These are phyloP conservation scores for Acacia concinna DNA, from an alignment of 331 rosid genomes.

Conservation along the genomic window DNA sequence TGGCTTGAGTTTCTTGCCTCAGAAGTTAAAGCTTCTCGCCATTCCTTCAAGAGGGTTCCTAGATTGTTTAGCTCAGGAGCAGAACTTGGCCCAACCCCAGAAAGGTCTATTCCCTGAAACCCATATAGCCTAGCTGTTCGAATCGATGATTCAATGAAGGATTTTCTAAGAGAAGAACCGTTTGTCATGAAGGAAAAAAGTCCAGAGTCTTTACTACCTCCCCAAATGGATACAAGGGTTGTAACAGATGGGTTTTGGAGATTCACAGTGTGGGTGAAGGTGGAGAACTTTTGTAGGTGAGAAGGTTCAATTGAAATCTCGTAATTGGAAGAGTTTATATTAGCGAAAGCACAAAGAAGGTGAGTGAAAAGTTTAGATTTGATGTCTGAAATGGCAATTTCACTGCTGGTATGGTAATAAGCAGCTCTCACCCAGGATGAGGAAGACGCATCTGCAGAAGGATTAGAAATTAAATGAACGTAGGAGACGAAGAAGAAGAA, in stretches of 20 bases:
- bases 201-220: constrained; percentile 9
- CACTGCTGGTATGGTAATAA: constrained; percentile 27
- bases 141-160: constrained; percentile 45
- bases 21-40: constrained; percentile 36
- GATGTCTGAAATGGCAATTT: constrained; percentile 37
- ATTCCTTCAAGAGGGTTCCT: constrained; percentile 39
- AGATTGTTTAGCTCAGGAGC: constrained; percentile 13
- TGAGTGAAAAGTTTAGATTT: constrained; percentile 44
- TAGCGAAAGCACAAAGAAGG: constrained; percentile 42
- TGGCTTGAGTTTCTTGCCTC: constrained; percentile 39
- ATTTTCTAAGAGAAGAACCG: constrained; percentile 22
- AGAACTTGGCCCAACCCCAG: constrained; percentile 25
- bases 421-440: constrained; percentile 42
- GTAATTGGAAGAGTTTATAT: constrained; percentile 34
- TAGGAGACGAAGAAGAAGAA: not conserved
- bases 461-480: constrained; percentile 17
- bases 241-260: constrained; percentile 40
- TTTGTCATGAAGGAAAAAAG: constrained; percentile 28
- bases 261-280: constrained; percentile 36
- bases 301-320: constrained; percentile 34
- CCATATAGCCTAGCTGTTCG: constrained; percentile 33
- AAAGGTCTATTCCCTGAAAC: constrained; percentile 44
- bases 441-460: not conserved
- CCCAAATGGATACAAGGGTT: constrained; percentile 42
- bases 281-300: constrained; percentile 20